phyloP scores from a whole-genome alignment of 2,329 filamentous ascomycete species.

The Aspergillus pseudoterreus region DNA sequence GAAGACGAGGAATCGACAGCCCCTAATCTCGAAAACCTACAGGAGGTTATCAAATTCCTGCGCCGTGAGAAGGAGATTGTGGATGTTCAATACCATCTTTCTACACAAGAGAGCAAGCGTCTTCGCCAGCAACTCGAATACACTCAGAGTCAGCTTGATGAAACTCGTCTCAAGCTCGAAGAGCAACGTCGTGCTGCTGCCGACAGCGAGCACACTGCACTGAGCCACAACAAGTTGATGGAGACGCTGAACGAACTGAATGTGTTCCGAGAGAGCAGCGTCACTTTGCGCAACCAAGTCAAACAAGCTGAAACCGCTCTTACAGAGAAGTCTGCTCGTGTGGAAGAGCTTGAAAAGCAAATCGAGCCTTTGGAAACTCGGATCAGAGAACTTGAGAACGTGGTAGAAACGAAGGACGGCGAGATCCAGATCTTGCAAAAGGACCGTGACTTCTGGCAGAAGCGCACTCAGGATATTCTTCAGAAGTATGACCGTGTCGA shows the following conservation, averaged over 20 bases:
- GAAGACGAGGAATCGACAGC: slow-evolving; percentile 48
- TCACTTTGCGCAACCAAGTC: slow-evolving; percentile 82
- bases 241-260: slow-evolving; percentile 95
- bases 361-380: slow-evolving; percentile 79
- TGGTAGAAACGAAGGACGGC: slow-evolving; percentile 75
- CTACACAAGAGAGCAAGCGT: slow-evolving; percentile 80
- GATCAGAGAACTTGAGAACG: slow-evolving; percentile 77
- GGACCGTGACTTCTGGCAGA: slow-evolving; percentile 92
- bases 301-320: slow-evolving; percentile 74
- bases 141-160: slow-evolving; percentile 80
- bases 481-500: slow-evolving; percentile 95
- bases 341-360: slow-evolving; percentile 69
- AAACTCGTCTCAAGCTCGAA: slow-evolving; percentile 81
- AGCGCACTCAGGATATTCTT: slow-evolving; percentile 90
- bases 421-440: slow-evolving; percentile 86
- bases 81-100: slow-evolving; percentile 91
- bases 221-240: slow-evolving; percentile 86
- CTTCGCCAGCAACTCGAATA: slow-evolving; percentile 88
- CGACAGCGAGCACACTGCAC: slow-evolving; percentile 67
- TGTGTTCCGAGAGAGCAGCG: slow-evolving; percentile 90
- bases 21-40: slow-evolving; percentile 67
- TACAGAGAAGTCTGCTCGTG: slow-evolving; percentile 67
- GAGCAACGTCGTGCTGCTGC: slow-evolving; percentile 77
- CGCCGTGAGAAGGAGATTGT: slow-evolving; percentile 96
- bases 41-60: slow-evolving; percentile 87